A percentile compares a stretch with the other conserved stretches of the same genome.
Evolutionary conservation across 2,329 filamentous ascomycete species (phyloP).

Genomic region (Alternaria infectoria): DNA sequence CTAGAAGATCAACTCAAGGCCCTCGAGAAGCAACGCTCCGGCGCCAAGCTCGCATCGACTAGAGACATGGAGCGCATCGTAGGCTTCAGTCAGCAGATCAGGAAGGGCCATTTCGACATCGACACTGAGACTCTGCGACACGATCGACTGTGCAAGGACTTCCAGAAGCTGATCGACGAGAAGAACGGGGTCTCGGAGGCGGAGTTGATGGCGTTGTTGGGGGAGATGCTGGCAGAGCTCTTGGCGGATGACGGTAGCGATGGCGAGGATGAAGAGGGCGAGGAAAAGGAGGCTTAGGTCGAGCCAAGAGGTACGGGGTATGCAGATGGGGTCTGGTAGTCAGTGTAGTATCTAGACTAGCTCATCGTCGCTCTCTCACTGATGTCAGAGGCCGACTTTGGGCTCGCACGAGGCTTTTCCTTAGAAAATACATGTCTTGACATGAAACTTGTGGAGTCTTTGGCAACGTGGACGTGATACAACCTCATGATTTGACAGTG

Average conservation of each 20-base stretch:
- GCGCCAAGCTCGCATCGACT: not conserved
- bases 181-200: not conserved
- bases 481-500: not conserved
- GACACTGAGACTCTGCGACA: too few relatives aligned
- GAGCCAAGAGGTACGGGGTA: not conserved
- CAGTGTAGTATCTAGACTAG: not conserved
- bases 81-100: too few relatives aligned
- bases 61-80: not conserved
- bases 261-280: not conserved
- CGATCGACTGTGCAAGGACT: not conserved
- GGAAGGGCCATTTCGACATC: too few relatives aligned
- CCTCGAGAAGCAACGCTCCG: not conserved
- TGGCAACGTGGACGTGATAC: not conserved
- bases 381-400: not conserved
- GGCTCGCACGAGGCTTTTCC: not conserved
- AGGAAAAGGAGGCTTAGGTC: not conserved
- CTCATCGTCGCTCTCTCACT: not conserved
- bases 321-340: not conserved
- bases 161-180: not conserved
- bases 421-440: not conserved
- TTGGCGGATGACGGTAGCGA: not conserved
- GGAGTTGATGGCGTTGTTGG: too few relatives aligned
- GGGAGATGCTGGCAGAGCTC: too few relatives aligned
- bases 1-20: not conserved
- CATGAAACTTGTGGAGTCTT: not conserved